phyloP scores from a whole-genome alignment of 2,329 filamentous ascomycete species.

The Botrytis deweyae region DNA sequence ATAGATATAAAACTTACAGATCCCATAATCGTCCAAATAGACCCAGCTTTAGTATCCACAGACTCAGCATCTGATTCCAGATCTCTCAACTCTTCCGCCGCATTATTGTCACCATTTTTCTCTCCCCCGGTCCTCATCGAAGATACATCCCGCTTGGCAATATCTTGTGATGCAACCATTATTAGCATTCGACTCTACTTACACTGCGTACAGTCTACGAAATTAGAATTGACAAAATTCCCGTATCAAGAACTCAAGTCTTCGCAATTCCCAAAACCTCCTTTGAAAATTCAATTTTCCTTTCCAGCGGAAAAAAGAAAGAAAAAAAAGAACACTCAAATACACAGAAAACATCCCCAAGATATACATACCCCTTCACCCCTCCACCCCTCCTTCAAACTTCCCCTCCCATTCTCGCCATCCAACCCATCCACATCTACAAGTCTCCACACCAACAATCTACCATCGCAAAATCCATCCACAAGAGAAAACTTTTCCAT shows the following conservation, averaged over 20 bases:
- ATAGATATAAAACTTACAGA: neutral
- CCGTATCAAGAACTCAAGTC: neutral
- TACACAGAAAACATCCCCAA: neutral
- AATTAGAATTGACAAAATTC: neutral
- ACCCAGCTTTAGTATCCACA: neutral
- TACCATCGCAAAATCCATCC: neutral
- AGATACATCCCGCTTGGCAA: neutral
- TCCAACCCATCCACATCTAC: neutral
- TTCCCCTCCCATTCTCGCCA: neutral
- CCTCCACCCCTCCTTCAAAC: neutral
- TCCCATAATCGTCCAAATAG: slow-evolving; percentile 20
- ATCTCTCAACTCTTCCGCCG: neutral
- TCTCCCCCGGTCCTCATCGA: neutral
- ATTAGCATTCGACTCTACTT: too few relatives aligned
- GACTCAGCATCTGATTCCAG: slow-evolving; percentile 16
- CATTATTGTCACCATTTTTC: neutral
- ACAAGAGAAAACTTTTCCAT: neutral
- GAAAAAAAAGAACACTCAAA: too few relatives aligned
- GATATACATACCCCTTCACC: neutral
- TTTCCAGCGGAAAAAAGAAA: neutral
- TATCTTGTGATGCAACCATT: neutral
- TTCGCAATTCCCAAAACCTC: neutral
- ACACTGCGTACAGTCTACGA: neutral
- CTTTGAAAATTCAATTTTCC: neutral
- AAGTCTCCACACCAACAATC: neutral